These are phyloP conservation scores for Circinella umbellata DNA, from an alignment of 371 early-diverging fungal genomes.

Conservation along the genomic window DNA sequence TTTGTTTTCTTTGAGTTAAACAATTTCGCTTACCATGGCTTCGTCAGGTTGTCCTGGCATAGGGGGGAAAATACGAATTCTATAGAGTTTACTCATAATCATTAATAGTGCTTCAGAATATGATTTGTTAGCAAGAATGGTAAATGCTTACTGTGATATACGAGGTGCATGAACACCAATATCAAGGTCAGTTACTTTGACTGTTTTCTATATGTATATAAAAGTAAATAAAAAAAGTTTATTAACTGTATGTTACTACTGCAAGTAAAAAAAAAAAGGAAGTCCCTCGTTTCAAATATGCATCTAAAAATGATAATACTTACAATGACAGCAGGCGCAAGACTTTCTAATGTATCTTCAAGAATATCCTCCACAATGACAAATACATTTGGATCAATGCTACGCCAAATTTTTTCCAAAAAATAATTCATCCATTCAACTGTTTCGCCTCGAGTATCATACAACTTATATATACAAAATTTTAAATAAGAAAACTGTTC, in stretches of 20 bases:
- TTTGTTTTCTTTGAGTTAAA: too few relatives aligned
- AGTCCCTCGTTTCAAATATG: too few relatives aligned
- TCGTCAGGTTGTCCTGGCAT: slow-evolving; percentile 29
- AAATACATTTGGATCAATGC: slow-evolving; percentile 36
- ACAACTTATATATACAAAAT: slow-evolving; percentile 16
- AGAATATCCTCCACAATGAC: slow-evolving; percentile 31
- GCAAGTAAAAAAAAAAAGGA: too few relatives aligned
- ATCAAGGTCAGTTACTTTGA: slow-evolving; percentile 36
- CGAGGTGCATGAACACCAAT: slow-evolving; percentile 37
- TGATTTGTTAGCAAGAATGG: neutral
- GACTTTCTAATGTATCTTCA: slow-evolving; percentile 28
- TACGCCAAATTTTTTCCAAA: slow-evolving; percentile 34
- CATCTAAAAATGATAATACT: neutral
- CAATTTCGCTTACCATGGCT: slow-evolving; percentile 17
- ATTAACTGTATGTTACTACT: too few relatives aligned
- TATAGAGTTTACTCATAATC: neutral
- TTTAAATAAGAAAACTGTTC: neutral
- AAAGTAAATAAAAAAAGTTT: too few relatives aligned
- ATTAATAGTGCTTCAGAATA: neutral
- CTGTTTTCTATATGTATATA: slow-evolving; percentile 20
- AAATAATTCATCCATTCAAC: slow-evolving; percentile 38
- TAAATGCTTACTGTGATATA: slow-evolving; percentile 21
- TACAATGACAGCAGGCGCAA: slow-evolving; percentile 30
- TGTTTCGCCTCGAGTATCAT: slow-evolving; percentile 26
- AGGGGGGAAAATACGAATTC: slow-evolving; percentile 30